A percentile compares a stretch with the other conserved stretches of the same genome.
These are phyloP conservation scores for Stemphylium vesicarium DNA, from an alignment of 2,329 filamentous ascomycete species.

Conservation along the genomic window DNA sequence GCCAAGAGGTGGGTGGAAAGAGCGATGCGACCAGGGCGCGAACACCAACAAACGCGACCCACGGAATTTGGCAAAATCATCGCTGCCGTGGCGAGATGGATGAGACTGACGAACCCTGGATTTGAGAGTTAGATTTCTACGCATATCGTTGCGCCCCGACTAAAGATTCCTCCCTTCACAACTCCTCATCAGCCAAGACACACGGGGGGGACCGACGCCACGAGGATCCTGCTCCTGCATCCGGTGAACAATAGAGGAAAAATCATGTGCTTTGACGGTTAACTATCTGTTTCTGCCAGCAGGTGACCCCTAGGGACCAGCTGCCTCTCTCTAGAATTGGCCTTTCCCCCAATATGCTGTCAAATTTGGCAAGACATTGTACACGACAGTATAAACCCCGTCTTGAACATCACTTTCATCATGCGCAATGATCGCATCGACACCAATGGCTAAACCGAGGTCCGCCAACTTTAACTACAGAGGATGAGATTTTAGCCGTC, in stretches of 20 bases:
- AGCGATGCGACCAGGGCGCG: background rate
- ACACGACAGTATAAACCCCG: too few species aligned
- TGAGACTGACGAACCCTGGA: slow-evolving; percentile 23
- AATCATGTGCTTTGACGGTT: too few species aligned
- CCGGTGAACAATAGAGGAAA: background rate
- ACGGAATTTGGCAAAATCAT: background rate
- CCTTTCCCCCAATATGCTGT: too few species aligned
- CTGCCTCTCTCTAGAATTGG: too few species aligned
- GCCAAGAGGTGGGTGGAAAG: too few species aligned
- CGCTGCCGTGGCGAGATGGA: slow-evolving; percentile 17
- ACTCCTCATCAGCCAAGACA: slow-evolving; percentile 22
- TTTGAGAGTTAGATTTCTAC: slow-evolving; percentile 31
- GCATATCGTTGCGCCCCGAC: slow-evolving; percentile 32
- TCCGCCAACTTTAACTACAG: too few species aligned
- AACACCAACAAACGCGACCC: background rate
- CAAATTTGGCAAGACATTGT: too few species aligned
- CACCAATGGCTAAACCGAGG: too few species aligned
- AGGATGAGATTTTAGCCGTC: too few species aligned
- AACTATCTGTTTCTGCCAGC: background rate
- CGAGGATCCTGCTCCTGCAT: background rate
- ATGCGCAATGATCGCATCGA: too few species aligned
- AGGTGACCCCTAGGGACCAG: background rate
- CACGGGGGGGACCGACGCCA: background rate
- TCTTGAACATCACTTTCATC: too few species aligned
- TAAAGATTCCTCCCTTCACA: slow-evolving; percentile 31